A percentile compares a stretch with the other conserved stretches of the same genome.
These are phyloP conservation scores for Sporothrix globosa DNA, from an alignment of 2,329 filamentous ascomycete species.

Conservation along the genomic window DNA sequence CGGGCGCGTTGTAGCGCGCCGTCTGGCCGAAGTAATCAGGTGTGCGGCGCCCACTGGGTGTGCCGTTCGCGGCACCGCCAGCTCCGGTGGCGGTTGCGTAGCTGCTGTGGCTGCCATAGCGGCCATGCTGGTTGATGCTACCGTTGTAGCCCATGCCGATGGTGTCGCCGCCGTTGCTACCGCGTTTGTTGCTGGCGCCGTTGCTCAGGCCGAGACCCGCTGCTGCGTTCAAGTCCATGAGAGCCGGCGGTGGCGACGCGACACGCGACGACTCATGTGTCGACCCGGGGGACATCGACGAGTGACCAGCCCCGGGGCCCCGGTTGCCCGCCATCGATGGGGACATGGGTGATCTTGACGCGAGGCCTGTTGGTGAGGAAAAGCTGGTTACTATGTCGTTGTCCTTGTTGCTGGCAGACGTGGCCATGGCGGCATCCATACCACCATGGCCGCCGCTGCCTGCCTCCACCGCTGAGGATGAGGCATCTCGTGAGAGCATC, in stretches of 20 bases:
- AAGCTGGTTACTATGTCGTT: conserved; percentile 53
- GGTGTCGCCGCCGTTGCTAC: conserved; percentile 12
- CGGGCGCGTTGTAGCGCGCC: conserved; percentile 59
- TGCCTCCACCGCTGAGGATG: conserved; percentile 35
- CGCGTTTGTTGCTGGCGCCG: conserved; percentile 11
- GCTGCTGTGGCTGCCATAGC: conserved; percentile 31
- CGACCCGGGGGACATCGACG: conserved; percentile 8
- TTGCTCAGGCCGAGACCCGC: conserved; percentile 1
- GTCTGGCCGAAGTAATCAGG: conserved; percentile 61
- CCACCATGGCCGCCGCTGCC: conserved; percentile 9
- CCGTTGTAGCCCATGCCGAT: conserved; percentile 2
- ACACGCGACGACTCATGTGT: conserved; percentile 18
- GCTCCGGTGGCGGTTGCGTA: neutral
- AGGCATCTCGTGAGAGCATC: conserved; percentile 67
- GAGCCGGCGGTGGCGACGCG: conserved; percentile 12
- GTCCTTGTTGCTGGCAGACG: conserved; percentile 22
- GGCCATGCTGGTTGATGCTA: conserved; percentile 17
- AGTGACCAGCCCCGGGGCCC: neutral
- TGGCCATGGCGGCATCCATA: conserved; percentile 3
- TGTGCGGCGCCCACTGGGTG: conserved; percentile 49
- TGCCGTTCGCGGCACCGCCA: conserved; percentile 32
- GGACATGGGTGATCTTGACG: conserved; percentile 18
- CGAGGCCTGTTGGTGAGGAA: conserved; percentile 30
- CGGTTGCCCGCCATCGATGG: neutral
- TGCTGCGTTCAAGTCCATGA: conserved; percentile 27